Percentiles rank a stretch among this genome's conserved stretches.
phyloP scores from a whole-genome alignment of 768 basidiomycete genomes.

The Collybiopsis confluens region DNA sequence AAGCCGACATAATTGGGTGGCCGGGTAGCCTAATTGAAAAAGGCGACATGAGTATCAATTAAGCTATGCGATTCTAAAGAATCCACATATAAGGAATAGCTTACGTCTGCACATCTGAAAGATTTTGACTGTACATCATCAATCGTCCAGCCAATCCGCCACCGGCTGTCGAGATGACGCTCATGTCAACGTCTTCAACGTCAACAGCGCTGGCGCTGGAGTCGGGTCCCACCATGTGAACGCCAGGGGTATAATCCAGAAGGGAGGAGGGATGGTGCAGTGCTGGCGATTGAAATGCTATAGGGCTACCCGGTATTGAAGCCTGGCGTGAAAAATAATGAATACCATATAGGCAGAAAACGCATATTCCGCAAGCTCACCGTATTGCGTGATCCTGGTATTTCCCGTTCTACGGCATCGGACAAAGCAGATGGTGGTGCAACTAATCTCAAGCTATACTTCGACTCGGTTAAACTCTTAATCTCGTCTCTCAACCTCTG shows the following conservation, averaged over 20 bases:
- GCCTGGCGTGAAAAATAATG: neutral
- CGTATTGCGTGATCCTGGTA: neutral
- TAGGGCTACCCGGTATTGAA: neutral
- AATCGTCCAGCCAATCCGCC: slow-evolving; percentile 43
- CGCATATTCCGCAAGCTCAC: neutral
- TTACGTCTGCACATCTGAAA: slow-evolving; percentile 41
- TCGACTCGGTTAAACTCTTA: neutral
- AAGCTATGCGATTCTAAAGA: neutral
- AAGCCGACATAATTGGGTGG: neutral
- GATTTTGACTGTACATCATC: slow-evolving; percentile 43
- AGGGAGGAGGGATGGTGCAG: neutral
- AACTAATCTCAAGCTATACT: neutral
- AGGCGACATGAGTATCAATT: neutral
- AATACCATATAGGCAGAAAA: neutral
- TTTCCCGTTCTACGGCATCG: neutral
- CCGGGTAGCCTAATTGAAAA: neutral
- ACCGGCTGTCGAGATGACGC: slow-evolving; percentile 17
- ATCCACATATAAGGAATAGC: slow-evolving; percentile 28
- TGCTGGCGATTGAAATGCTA: neutral
- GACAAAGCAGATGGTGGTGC: neutral
- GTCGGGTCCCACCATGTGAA: neutral
- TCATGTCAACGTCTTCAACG: slow-evolving; percentile 21
- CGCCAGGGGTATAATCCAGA: neutral
- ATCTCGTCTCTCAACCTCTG: slow-evolving; percentile 15
- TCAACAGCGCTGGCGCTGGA: neutral